phyloP scores from a whole-genome alignment of 164 flowering plant species.

The Nymphaea thermarum region DNA sequence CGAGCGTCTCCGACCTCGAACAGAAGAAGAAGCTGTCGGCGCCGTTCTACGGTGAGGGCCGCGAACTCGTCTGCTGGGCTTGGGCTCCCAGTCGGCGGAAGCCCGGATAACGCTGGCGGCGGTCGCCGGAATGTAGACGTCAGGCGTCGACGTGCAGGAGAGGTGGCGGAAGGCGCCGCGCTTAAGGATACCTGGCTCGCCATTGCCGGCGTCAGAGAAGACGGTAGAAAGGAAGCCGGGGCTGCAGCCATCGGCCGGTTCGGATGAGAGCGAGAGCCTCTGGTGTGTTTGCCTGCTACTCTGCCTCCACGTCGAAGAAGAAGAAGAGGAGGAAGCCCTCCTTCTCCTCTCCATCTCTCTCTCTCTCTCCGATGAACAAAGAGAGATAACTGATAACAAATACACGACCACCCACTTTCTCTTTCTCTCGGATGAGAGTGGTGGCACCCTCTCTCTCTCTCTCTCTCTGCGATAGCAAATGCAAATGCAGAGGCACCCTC shows the following conservation, averaged over 20 bases:
- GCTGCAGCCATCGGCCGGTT: not conserved
- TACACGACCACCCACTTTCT: not conserved
- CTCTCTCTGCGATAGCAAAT: too few relatives aligned
- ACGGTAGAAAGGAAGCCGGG: not conserved
- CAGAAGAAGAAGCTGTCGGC: not conserved
- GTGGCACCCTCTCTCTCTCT: too few relatives aligned
- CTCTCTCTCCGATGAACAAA: not conserved
- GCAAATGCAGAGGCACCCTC: too few relatives aligned
- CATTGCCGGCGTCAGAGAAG: not conserved
- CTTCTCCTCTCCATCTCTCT: constrained; percentile 3
- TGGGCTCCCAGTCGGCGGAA: constrained; percentile 2
- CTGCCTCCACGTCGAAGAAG: not conserved
- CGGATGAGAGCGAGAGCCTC: not conserved
- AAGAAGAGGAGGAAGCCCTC: constrained; percentile 12
- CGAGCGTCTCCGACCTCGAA: not conserved
- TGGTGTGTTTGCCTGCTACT: not conserved
- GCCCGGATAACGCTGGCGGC: constrained; percentile 1
- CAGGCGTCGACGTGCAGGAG: not conserved
- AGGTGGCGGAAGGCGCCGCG: not conserved
- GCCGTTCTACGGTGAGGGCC: not conserved
- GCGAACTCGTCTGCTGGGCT: not conserved
- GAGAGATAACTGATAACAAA: not conserved
- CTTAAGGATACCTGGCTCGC: not conserved
- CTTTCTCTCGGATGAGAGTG: too few relatives aligned
- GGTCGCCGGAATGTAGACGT: constrained; percentile 1